Percentiles rank a stretch among this genome's conserved stretches.
These are phyloP conservation scores for Fusarium begoniae DNA, from an alignment of 2,329 filamentous ascomycete genomes.

Conservation along the genomic window DNA sequence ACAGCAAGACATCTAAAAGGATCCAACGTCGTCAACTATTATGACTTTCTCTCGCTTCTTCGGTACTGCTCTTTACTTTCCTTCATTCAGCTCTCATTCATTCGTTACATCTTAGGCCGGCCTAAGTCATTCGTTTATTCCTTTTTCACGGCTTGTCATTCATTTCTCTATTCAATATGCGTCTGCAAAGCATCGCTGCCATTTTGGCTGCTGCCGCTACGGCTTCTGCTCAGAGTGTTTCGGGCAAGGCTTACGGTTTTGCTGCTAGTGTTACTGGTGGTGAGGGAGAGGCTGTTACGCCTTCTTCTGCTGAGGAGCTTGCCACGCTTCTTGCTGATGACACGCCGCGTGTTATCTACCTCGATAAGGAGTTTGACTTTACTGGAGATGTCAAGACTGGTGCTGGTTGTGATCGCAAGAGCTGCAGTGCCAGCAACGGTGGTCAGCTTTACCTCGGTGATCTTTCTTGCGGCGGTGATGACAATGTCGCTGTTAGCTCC, in stretches of 20 bases:
- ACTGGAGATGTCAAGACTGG: conserved; percentile 38
- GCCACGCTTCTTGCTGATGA: conserved; percentile 42
- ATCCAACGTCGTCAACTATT: background rate
- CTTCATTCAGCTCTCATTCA: background rate
- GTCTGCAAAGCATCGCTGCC: background rate
- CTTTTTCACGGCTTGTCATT: background rate
- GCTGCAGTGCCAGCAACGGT: conserved; percentile 42
- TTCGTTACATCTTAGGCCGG: conserved; percentile 4
- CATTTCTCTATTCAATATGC: background rate
- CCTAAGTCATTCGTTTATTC: conserved; percentile 7
- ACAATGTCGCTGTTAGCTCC: conserved; percentile 37
- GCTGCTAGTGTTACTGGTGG: conserved; percentile 59
- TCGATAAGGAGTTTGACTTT: conserved; percentile 43
- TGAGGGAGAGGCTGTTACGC: conserved; percentile 53
- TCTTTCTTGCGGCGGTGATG: conserved; percentile 40
- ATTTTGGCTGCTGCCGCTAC: conserved; percentile 33
- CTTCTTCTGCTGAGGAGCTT: conserved; percentile 57
- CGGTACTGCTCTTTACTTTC: background rate
- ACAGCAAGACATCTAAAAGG: background rate
- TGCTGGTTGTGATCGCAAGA: conserved; percentile 41
- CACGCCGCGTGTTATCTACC: conserved; percentile 36
- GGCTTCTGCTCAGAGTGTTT: conserved; percentile 41
- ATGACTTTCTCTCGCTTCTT: background rate
- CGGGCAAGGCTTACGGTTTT: conserved; percentile 45
- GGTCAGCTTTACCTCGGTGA: conserved; percentile 44